A percentile compares a stretch with the other conserved stretches of the same genome.
Evolutionary conservation across 106 monocot species (phyloP).

Genomic region (Cymbidium sinense): DNA sequence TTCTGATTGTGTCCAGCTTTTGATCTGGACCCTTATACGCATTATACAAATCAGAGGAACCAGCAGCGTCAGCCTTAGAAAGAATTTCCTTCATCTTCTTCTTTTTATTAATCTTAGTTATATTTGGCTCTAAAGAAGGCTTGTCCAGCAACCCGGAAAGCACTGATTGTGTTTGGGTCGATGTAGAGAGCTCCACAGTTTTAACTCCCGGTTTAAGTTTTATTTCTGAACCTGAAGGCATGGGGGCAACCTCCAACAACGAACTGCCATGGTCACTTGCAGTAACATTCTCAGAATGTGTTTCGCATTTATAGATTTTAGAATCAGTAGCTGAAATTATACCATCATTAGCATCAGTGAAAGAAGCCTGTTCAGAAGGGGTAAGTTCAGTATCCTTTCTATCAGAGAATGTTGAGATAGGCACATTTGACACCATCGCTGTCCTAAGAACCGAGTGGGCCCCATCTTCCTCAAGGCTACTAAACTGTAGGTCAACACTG

Average conservation of each 20-base stretch:
- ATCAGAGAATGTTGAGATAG: background rate
- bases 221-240: constrained; percentile 4
- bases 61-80: constrained; percentile 67
- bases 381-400: constrained; percentile 2
- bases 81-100: constrained; percentile 49
- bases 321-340: constrained; percentile 1
- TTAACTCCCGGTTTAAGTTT: constrained; percentile 6
- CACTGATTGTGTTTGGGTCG: background rate
- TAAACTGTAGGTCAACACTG: background rate
- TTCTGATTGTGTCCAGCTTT: constrained; percentile 17
- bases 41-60: constrained; percentile 63
- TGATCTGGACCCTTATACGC: constrained; percentile 64
- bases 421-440: background rate
- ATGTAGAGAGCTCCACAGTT: constrained; percentile 10
- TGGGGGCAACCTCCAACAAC: background rate
- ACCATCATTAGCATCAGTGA: background rate
- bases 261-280: background rate
- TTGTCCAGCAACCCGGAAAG: constrained; percentile 22
- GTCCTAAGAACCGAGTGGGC: background rate
- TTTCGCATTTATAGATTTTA: constrained; percentile 4
- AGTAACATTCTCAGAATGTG: constrained; percentile 2
- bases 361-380: constrained; percentile 6
- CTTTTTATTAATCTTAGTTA: constrained; percentile 29
- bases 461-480: background rate
- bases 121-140: constrained; percentile 16